Base-by-base conservation (phyloP, 106 monocot species). In the Posidonia australis region DNA sequence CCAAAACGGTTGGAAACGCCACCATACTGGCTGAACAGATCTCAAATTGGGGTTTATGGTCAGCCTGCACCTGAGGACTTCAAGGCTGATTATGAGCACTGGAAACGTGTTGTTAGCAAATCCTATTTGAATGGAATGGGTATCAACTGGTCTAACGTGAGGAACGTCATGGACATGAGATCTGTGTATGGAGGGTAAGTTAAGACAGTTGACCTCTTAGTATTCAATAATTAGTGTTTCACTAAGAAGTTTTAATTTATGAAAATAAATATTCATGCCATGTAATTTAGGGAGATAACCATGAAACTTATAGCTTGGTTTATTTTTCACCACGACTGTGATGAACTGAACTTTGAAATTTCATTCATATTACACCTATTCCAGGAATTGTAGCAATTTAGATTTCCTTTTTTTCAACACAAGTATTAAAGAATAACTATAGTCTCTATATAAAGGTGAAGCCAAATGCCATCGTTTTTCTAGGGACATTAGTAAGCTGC, bases 111-210 rank as follows among this genome's bases (percentile, higher is more conserved):
- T 51, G 84, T 94, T 21, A 71, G 68, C 71, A 89, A 79, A 31
- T 86, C 86, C 6, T 94, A 94, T 69, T 22, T 81, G 65, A 82
- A 68, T 32, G 93, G 89, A 26, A 75, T 94, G 81, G 93, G 93
- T 51, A 84, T 94, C 27, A 58, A 89, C 77, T 93, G 93, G 93
- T 75, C 85, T 14, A 77, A 64, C 18, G 77, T 93, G 31, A 85
- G 93, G 70, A 93, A 93, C 75, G 86, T 86, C 77, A 93, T 93
- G 93, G 93, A 93, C 71, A 93, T 93, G 93, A 81, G 89, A 82
- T 46, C 93, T 48, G 85, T 89, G 7, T 94, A 94, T 67, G 93
- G 93, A 70, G 93, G 93, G 89, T 93, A 89, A 77, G 83, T 36
- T 47, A 57, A 10, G 29, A 28, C 16, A 66, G 0, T 17, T 14